Percentiles rank a stretch among this genome's conserved stretches.
Evolutionary conservation across 148 eudicot species (phyloP).

Genomic region (Camellia granthamiana): DNA sequence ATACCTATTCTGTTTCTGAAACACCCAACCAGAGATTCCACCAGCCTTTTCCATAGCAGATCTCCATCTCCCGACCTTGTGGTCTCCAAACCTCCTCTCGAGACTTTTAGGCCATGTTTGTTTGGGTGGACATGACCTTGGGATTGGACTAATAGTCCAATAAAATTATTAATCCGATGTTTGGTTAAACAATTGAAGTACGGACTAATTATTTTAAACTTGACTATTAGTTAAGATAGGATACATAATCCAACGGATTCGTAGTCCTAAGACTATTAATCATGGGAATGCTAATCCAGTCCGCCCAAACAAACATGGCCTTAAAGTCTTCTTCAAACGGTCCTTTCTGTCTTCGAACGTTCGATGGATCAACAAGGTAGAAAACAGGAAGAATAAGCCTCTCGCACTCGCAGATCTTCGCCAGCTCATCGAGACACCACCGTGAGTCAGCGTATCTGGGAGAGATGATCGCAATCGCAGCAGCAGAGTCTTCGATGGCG

Average conservation of each 20-base stretch:
- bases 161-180: no score
- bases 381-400: slow-evolving; percentile 52
- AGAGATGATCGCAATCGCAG: slow-evolving; percentile 42
- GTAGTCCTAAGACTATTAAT: no score
- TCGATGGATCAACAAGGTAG: slow-evolving; percentile 41
- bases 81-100: neutral
- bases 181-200: no score
- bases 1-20: slow-evolving; percentile 11
- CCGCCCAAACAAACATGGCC: no score
- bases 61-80: slow-evolving; percentile 33
- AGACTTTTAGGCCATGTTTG: no score
- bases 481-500: slow-evolving; percentile 48
- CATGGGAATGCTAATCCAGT: no score
- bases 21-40: slow-evolving; percentile 33
- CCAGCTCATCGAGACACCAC: slow-evolving; percentile 50
- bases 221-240: no score
- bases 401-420: slow-evolving; percentile 25
- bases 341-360: slow-evolving; percentile 44
- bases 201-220: no score
- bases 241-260: no score
- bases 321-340: slow-evolving; percentile 28
- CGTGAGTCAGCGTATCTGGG: slow-evolving; percentile 40
- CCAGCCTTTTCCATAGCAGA: slow-evolving; percentile 37
- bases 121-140: no score
- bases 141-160: no score